These are phyloP conservation scores for Botryotinia calthae DNA, from an alignment of 2,329 filamentous ascomycete genomes.

Conservation along the genomic window DNA sequence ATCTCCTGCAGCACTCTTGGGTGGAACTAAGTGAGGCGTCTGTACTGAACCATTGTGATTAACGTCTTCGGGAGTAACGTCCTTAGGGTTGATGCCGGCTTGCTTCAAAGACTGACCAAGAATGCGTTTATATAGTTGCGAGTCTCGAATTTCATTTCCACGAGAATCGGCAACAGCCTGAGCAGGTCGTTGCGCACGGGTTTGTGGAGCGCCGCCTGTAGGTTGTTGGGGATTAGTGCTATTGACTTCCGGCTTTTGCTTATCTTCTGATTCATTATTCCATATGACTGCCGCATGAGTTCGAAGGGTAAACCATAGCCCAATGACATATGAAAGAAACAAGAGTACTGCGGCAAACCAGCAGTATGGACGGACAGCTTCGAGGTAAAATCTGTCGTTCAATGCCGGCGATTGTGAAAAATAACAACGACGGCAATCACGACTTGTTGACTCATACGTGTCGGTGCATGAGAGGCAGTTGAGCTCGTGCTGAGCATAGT, in stretches of 20 bases:
- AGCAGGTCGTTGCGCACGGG: conserved; percentile 29
- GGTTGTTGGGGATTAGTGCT: conserved; percentile 36
- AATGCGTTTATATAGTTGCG: conserved; percentile 88
- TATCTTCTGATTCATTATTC: conserved; percentile 81
- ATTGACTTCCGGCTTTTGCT: conserved; percentile 57
- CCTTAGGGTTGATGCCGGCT: conserved; percentile 62
- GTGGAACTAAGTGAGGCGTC: conserved; percentile 74
- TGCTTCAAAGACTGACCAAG: conserved; percentile 86
- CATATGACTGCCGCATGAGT: conserved; percentile 97
- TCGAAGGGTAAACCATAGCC: conserved; percentile 89
- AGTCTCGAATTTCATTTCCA: conserved; percentile 72
- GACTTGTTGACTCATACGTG: conserved; percentile 42
- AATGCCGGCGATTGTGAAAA: conserved; percentile 85
- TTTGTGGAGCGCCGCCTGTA: conserved; percentile 27
- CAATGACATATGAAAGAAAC: conserved; percentile 91
- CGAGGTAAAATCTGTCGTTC: conserved; percentile 82
- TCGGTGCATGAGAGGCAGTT: conserved; percentile 71
- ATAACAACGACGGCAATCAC: conserved; percentile 89
- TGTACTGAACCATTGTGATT: conserved; percentile 45
- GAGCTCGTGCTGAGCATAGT: conserved; percentile 69
- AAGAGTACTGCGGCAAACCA: conserved; percentile 82
- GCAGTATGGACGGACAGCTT: conserved; percentile 90
- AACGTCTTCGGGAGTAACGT: conserved; percentile 39
- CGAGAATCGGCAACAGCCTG: conserved; percentile 27
- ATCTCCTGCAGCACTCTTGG: conserved; percentile 54